These are phyloP conservation scores for Rhodomyrtus tomentosa DNA, from an alignment of 345 rosid genomes.

Conservation along the genomic window DNA sequence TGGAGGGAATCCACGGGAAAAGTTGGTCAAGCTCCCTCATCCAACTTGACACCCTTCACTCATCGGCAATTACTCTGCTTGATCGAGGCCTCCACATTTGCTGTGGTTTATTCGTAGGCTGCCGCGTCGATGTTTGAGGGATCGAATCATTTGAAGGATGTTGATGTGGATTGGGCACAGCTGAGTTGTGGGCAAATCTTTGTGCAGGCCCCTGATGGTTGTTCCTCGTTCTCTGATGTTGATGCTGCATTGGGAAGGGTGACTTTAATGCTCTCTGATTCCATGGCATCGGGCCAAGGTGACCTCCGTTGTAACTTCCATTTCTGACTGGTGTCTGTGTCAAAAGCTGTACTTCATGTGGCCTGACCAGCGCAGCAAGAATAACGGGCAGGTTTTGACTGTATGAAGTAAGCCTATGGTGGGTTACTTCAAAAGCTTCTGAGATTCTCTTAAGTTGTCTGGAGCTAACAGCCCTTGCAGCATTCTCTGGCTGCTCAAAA, in stretches of 20 bases:
- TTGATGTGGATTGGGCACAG: background rate
- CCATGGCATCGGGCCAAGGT: background rate
- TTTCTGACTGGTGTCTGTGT: conserved; percentile 8
- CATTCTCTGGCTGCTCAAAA: conserved; percentile 72
- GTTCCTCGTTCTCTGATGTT: background rate
- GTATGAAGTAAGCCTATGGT: conserved; percentile 12
- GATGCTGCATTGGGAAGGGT: background rate
- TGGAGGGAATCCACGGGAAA: background rate
- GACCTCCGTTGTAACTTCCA: conserved; percentile 6
- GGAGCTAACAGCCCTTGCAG: conserved; percentile 56
- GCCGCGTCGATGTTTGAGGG: background rate
- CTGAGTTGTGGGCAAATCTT: background rate
- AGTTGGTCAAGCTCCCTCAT: background rate
- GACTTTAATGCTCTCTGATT: background rate
- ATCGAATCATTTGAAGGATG: background rate
- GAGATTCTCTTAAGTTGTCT: conserved; percentile 42
- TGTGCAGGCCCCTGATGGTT: background rate
- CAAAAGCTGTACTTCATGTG: conserved; percentile 12
- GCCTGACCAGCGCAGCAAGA: conserved; percentile 24
- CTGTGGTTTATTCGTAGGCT: background rate
- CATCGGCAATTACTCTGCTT: background rate
- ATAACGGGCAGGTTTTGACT: conserved; percentile 19
- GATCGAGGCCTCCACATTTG: conserved; percentile 4
- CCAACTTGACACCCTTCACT: background rate
- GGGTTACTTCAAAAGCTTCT: conserved; percentile 38